Base-by-base conservation (phyloP, 192 early-diverging fungal species). In the Backusella westeae region DNA sequence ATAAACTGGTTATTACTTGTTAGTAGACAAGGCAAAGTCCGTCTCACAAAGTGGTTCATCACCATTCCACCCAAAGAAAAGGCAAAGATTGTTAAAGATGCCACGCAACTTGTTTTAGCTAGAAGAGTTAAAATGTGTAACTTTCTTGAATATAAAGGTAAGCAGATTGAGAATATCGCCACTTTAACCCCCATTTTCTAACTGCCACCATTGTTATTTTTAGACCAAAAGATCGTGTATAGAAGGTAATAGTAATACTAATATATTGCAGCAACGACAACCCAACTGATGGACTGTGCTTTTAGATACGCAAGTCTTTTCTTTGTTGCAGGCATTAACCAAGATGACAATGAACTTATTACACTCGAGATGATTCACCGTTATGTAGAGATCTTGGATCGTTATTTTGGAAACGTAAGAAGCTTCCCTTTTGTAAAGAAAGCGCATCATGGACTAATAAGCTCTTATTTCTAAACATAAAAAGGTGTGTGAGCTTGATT, bases 51-150 rank as follows among this genome's bases (percentile, higher is more conserved):
- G 77, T 95, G 94, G 94, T 95, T 94, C 78, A 85, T 85, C 17
- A 92, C 91, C 34, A 77, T 94, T 67, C 83, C 86, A 53, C 81
- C 84, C 6, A 99, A 99, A 85, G 96, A 99, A 82, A 99, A 97
- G 83, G 78, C 89, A 69, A 96, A 97, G 83, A 96, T 94, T 71
- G 89, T 97, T 39, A 98, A 98, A 83, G 96, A 99, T 65, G 94
- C 96, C 35, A 94, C 92, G 38, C 92, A 94, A 75, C 90, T 96
- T 21, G 97, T 98, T 0, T 85, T 98, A 7, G 85, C 93, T 59
- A 88, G 97, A 74, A 89, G 92, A 77, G 90, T 95, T 4, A 97
- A 96, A 83, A 97, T 98, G 94, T 98, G 96, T 86, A 99, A 99
- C 80, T 97, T 99, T 76, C 85, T 99, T 70, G 98, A 99, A 84